Evolutionary conservation across 768 basidiomycete species (phyloP).

Genomic region (Leccinum longicurvipes): DNA sequence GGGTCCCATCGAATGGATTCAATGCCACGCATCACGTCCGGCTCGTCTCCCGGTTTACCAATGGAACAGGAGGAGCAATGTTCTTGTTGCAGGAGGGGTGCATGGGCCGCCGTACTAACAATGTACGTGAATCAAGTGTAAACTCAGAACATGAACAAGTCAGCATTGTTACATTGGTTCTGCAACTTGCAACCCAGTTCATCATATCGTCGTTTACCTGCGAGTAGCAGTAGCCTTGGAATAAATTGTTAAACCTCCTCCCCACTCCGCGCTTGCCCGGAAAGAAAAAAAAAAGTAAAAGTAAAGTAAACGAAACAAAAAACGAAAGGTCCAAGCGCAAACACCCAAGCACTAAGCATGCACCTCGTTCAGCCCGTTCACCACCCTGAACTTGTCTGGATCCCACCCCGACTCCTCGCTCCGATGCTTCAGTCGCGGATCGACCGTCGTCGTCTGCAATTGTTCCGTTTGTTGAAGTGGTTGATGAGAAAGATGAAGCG

Average conservation of each 20-base stretch:
- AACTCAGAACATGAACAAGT: too few relatives aligned
- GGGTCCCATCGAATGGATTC: too few relatives aligned
- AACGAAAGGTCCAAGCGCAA: neutral
- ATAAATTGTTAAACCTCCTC: slow-evolving; percentile 8
- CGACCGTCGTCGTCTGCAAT: slow-evolving; percentile 13
- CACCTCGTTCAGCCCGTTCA: slow-evolving; percentile 17
- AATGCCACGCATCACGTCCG: too few relatives aligned
- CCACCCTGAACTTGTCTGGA: slow-evolving; percentile 16
- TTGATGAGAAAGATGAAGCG: neutral
- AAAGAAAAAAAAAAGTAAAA: neutral
- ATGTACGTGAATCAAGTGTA: too few relatives aligned
- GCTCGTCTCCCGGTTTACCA: too few relatives aligned
- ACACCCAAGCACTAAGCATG: slow-evolving; percentile 11
- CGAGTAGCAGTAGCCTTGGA: slow-evolving; percentile 16
- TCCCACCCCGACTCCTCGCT: slow-evolving; percentile 29
- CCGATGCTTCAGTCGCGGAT: slow-evolving; percentile 31
- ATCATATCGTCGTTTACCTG: neutral
- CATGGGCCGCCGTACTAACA: too few relatives aligned
- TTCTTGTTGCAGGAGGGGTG: too few relatives aligned
- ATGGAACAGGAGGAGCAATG: too few relatives aligned
- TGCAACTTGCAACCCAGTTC: neutral
- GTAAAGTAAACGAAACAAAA: neutral
- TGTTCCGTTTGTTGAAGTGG: slow-evolving; percentile 4
- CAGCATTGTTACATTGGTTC: too few relatives aligned
- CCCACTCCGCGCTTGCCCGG: neutral